Conservation (phyloP, 1,284 basidiomycete genomes). For the Phylloboletellus chloephorus region DNA sequence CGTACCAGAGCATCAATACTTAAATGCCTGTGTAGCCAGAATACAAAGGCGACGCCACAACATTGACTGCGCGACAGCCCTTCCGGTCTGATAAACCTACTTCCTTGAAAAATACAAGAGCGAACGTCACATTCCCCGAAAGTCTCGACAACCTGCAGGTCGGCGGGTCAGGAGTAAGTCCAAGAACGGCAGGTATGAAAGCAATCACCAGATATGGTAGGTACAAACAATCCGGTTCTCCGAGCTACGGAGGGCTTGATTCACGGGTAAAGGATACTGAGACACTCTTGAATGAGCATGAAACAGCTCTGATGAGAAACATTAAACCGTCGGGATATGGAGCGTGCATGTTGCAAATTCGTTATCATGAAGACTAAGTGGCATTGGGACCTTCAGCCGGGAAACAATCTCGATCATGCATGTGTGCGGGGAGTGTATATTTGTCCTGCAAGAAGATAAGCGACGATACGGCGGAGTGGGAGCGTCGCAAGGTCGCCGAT, state of each 20-base stretch:
- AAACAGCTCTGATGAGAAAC: conserved; percentile 12
- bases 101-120: conserved; percentile 28
- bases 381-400: neutral
- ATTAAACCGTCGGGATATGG: conserved; percentile 6
- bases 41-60: conserved; percentile 18
- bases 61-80: neutral
- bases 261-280: conserved; percentile 10
- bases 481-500: conserved; percentile 27
- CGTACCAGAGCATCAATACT: conserved; percentile 6
- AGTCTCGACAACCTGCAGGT: neutral
- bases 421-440: conserved; percentile 21
- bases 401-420: conserved; percentile 15
- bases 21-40: conserved; percentile 15
- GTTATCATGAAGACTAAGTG: conserved; percentile 2
- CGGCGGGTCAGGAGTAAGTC: conserved; percentile 14
- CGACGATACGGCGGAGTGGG: conserved; percentile 25
- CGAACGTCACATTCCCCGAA: conserved; percentile 6
- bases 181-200: conserved; percentile 26
- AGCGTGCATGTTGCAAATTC: conserved; percentile 11
- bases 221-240: conserved; percentile 15
- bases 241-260: neutral
- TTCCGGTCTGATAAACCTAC: conserved; percentile 20
- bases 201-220: conserved; percentile 28
- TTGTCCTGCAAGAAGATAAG: conserved; percentile 23
- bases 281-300: conserved; percentile 16